A percentile compares a stretch with the other conserved stretches of the same genome.
phyloP scores from a whole-genome alignment of 345 rosid species.

The Acer yangbiense region DNA sequence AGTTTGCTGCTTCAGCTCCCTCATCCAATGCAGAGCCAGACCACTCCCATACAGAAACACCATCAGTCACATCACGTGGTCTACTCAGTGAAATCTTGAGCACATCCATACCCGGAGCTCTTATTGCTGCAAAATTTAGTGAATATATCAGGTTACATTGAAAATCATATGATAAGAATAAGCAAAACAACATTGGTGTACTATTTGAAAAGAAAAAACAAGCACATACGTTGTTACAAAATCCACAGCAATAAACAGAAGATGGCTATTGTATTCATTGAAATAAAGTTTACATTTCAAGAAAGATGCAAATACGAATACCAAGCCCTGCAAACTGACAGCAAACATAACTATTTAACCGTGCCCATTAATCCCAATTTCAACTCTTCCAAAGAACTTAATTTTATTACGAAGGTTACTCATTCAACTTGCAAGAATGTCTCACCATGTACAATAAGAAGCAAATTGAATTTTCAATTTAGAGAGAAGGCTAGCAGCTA shows the following conservation, averaged over 20 bases:
- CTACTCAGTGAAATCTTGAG: constrained; percentile 62
- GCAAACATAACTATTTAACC: background rate
- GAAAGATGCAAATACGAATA: background rate
- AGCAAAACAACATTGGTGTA: background rate
- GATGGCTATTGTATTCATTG: background rate
- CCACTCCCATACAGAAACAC: constrained; percentile 93
- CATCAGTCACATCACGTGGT: constrained; percentile 42
- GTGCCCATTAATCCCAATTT: too few species aligned
- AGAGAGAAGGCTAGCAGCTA: too few species aligned
- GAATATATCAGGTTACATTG: background rate
- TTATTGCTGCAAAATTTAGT: constrained; percentile 47
- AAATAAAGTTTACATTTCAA: background rate
- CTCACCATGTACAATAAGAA: background rate
- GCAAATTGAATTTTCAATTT: background rate
- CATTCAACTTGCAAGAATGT: background rate
- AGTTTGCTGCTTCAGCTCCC: constrained; percentile 79
- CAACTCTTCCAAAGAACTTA: background rate
- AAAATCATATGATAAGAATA: background rate
- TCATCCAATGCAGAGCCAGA: constrained; percentile 88
- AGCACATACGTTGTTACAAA: background rate
- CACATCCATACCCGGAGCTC: constrained; percentile 75
- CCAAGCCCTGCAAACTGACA: background rate
- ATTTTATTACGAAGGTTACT: too few species aligned
- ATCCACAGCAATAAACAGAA: background rate
- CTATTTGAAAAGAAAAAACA: background rate